Base-by-base conservation (phyloP, 73 alveolate species). In the Symbiodinium natans region DNA sequence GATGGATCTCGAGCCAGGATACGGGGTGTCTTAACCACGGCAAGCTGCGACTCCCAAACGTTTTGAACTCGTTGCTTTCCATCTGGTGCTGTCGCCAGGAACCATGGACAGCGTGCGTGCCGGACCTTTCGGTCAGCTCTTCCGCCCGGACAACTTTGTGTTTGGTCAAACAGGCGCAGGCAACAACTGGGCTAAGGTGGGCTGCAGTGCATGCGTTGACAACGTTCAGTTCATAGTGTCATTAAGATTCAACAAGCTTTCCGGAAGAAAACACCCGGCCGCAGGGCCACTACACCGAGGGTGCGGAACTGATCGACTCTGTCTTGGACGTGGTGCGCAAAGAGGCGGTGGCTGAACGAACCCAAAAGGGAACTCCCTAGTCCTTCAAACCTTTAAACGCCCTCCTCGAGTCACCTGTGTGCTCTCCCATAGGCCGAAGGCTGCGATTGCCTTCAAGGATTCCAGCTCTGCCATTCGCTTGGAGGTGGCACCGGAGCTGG, bases 401-500 rank as follows among this genome's bases (percentile, higher is more conserved):
- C n/a, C n/a, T n/a, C n/a, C n/a, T n/a, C n/a, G n/a, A n/a, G n/a
- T n/a, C n/a, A n/a, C n/a, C n/a, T n/a, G n/a, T n/a, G n/a, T n/a
- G n/a, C n/a, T n/a, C n/a, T n/a, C n/a, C n/a, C n/a, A 99, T 99
- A 99, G 99, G 99, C 99, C 71, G 85, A 74, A 38, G 99, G 96
- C 99, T 99, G 99, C 42, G 85, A 74, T n/a, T 99, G 99, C 99
- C 99, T 99, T 89, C 99, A 99, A 99, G 99, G 99, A 56, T 99
- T 99, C 99, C 99, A 99, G 99, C 94, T 99, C 95, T 99, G 99
- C 71, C 99, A 99, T 98, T 99, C 99, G 36, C 99, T 99, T 48
- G 99, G 99, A 85, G 99, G 99, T 41, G 99, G 99, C 93, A 99
- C 99, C 75, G 99, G 99, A 31, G 99, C 99, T 75, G 99, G 99